Evolutionary conservation across 345 rosid genomes (phyloP), one percentile per base, ranked within the genome.

Genomic region (Raphanus raphanistrum): DNA sequence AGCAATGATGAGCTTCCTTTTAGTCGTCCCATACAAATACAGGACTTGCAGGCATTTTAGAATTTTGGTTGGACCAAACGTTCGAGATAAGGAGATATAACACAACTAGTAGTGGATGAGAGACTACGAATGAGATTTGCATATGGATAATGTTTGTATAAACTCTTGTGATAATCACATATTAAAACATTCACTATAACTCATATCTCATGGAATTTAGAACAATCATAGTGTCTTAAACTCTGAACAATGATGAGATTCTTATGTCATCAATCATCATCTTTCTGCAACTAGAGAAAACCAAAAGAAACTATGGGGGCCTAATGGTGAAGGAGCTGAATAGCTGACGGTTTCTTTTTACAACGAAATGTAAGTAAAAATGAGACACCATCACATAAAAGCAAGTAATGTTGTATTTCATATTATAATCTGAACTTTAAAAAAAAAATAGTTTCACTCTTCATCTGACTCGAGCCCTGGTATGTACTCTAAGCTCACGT

Each of bases 401-500:
- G 57, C 26, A 17, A 15, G 26, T 15, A 2, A 4, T 45, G 59
- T 52, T 16, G 26, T 52, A 52, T 52, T 52, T 52, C 59, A 52
- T 50, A n/a, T 48, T 5, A 13, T 48, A 13, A 48, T 50, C 55
- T 50, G 55, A 50, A 50, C 55, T 45, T 41, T 45, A 21, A 21
- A 0, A 10, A 15, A 50, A n/a, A n/a, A 50, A 15, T 7, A 52
- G 10, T 52, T 52, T 52, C 59, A 52, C 59, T 52, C 59, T 52
- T 52, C 59, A 52, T 52, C 59, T 52, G 59, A 52, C 59, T 52
- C 59, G 5, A 94, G 94, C 48, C 97, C 99, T 10, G 99, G 98
- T 60, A 92, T 85, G 72, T 87, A 92, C 71, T 90, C 98, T 86
- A 95, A 88, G 75, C 97, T 90, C 80, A 95, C 96, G 9, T 94